These are phyloP conservation scores for Fusarium cyanostomum DNA, from an alignment of 2,329 filamentous ascomycete genomes.

Conservation along the genomic window DNA sequence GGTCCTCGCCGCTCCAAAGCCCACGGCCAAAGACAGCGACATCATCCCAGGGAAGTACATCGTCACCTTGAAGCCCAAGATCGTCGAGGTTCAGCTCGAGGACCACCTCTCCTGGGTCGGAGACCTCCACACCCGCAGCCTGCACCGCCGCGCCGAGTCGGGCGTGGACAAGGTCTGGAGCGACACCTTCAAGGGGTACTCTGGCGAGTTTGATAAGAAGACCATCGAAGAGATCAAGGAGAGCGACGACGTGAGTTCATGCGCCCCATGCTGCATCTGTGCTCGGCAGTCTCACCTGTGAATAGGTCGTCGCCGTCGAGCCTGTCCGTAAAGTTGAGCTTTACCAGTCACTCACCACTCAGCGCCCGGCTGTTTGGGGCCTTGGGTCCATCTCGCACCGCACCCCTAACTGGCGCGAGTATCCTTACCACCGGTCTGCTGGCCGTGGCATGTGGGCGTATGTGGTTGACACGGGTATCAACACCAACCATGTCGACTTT, in stretches of 20 bases:
- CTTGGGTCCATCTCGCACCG: slow-evolving; percentile 57
- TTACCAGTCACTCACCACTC: slow-evolving; percentile 45
- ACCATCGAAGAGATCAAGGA: slow-evolving; percentile 53
- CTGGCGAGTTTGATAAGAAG: slow-evolving; percentile 54
- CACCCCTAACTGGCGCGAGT: slow-evolving; percentile 46
- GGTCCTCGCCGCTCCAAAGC: slow-evolving; percentile 16
- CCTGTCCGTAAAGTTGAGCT: slow-evolving; percentile 44
- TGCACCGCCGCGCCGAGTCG: slow-evolving; percentile 47
- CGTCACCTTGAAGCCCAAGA: slow-evolving; percentile 54
- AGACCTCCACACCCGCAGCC: slow-evolving; percentile 45
- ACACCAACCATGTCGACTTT: slow-evolving; percentile 56
- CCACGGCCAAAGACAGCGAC: slow-evolving; percentile 12
- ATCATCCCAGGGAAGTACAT: slow-evolving; percentile 55
- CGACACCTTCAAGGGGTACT: slow-evolving; percentile 52
- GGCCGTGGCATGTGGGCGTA: slow-evolving; percentile 59
- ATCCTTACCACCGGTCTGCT: slow-evolving; percentile 54
- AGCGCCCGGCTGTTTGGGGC: slow-evolving; percentile 54
- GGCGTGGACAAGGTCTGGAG: slow-evolving; percentile 47
- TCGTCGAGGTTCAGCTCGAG: slow-evolving; percentile 45
- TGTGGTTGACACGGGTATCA: slow-evolving; percentile 65
- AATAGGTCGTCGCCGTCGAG: slow-evolving; percentile 48
- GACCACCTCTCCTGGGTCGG: slow-evolving; percentile 48
- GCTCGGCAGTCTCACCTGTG: neutral
- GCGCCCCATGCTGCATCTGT: neutral
- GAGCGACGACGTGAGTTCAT: slow-evolving; percentile 50